These are phyloP conservation scores for Stramenopiles sp. DNA, from an alignment of 352 stramenopile species.

Conservation along the genomic window DNA sequence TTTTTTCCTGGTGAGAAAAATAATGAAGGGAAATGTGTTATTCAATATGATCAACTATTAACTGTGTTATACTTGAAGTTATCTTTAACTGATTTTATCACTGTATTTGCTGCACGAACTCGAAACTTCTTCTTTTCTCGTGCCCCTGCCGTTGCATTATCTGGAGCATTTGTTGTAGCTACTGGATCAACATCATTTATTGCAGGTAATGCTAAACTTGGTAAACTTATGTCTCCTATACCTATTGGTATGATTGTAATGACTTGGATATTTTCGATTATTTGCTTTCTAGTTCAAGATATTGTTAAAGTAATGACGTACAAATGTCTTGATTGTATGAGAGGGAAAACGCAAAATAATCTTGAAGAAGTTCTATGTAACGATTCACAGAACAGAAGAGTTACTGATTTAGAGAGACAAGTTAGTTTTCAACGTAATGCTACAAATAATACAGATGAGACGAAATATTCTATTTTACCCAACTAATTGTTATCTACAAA, in stretches of 20 bases:
- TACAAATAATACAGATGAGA: conserved; percentile 33
- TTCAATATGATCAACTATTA: conserved; percentile 32
- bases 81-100: conserved; percentile 57
- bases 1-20: conserved; percentile 4
- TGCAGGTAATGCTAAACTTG: too few species aligned
- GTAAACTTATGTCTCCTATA: too few species aligned
- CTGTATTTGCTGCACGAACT: conserved; percentile 45
- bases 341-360: conserved; percentile 29
- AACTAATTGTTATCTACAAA: conserved; percentile 35
- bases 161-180: conserved; percentile 30
- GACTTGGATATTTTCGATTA: conserved; percentile 45
- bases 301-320: conserved; percentile 37
- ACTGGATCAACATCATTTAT: too few species aligned
- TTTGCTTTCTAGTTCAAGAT: conserved; percentile 47
- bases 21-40: conserved; percentile 3
- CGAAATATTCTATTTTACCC: conserved; percentile 32
- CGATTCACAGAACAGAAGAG: conserved; percentile 42
- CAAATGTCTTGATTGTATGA: conserved; percentile 35
- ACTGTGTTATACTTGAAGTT: conserved; percentile 73
- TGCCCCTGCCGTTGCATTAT: conserved; percentile 27
- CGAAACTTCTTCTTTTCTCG: conserved; percentile 35
- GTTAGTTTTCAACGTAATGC: conserved; percentile 30
- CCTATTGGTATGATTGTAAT: too few species aligned
- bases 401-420: conserved; percentile 39
- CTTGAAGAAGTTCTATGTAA: too few species aligned